A percentile compares a stretch with the other conserved stretches of the same genome.
phyloP scores from a whole-genome alignment of 2,329 filamentous ascomycete species.

The Monilinia vaccinii-corymbosi region DNA sequence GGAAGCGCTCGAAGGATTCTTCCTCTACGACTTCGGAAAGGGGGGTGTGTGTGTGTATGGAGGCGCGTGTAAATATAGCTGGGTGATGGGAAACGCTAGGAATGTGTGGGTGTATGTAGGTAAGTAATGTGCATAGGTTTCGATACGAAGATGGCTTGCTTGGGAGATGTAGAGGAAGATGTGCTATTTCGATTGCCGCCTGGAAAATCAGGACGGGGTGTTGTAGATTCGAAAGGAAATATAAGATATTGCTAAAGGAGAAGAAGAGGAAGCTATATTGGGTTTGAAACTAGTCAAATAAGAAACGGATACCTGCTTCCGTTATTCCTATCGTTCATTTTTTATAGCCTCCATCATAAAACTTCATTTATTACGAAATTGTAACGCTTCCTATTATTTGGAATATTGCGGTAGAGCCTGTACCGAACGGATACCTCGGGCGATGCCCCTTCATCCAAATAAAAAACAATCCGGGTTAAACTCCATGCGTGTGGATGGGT shows the following conservation, averaged over 20 bases:
- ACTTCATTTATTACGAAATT: background rate
- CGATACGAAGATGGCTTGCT: slow-evolving; percentile 4
- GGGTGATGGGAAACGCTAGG: background rate
- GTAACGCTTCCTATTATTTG: background rate
- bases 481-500: slow-evolving; percentile 1
- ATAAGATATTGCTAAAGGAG: background rate
- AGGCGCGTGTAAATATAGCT: background rate
- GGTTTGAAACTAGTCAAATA: background rate
- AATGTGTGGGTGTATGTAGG: background rate
- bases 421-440: slow-evolving; percentile 7
- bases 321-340: background rate
- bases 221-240: background rate
- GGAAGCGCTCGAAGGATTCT: background rate
- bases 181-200: background rate
- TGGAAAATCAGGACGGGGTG: background rate
- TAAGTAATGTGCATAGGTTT: background rate
- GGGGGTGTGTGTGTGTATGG: background rate
- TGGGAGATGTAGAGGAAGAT: background rate
- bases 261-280: background rate
- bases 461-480: background rate
- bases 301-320: background rate
- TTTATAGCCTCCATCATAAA: background rate
- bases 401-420: slow-evolving; percentile 2
- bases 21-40: slow-evolving; percentile 9
- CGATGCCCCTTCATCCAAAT: background rate